Percentiles rank a stretch among this genome's conserved stretches.
Conservation (phyloP, 257 asterid genomes). For the Solanum virginianum region DNA sequence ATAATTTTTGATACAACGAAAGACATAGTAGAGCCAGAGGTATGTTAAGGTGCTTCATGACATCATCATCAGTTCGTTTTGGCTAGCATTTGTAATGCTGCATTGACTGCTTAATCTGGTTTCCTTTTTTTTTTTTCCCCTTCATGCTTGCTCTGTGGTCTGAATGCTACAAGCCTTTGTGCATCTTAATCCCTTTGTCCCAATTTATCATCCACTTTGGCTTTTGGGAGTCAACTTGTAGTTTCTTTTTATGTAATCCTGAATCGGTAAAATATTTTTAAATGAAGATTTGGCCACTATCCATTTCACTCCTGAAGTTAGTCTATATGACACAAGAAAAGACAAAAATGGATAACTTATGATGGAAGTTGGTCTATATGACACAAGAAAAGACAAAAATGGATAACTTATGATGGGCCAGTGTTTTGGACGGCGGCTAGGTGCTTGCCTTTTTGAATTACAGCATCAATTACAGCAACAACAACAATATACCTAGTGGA, state of each 20-base stretch:
- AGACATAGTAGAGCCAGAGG: slow-evolving; percentile 91
- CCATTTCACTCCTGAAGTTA: not conserved
- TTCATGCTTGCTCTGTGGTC: not conserved
- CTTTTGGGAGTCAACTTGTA: not conserved
- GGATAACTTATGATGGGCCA: not conserved
- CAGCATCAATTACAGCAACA: too few species aligned
- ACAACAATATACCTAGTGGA: too few species aligned
- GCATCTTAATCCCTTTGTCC: not conserved
- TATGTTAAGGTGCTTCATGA: slow-evolving; percentile 12
- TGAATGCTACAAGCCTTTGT: not conserved
- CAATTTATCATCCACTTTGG: not conserved
- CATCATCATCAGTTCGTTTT: not conserved
- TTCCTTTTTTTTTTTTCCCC: not conserved
- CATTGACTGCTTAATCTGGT: not conserved
- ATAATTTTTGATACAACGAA: slow-evolving; percentile 83
- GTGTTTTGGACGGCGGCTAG: too few species aligned
- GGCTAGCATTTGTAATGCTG: not conserved
- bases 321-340: not conserved
- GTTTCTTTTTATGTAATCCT: not conserved
- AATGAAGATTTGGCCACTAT: not conserved
- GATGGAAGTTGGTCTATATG: not conserved
- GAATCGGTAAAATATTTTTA: not conserved
- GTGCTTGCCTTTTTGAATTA: too few species aligned
- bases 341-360: not conserved
- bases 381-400: not conserved